These are phyloP conservation scores for Apophysomyces ossiformis DNA, from an alignment of 371 early-diverging fungal genomes.

Conservation along the genomic window DNA sequence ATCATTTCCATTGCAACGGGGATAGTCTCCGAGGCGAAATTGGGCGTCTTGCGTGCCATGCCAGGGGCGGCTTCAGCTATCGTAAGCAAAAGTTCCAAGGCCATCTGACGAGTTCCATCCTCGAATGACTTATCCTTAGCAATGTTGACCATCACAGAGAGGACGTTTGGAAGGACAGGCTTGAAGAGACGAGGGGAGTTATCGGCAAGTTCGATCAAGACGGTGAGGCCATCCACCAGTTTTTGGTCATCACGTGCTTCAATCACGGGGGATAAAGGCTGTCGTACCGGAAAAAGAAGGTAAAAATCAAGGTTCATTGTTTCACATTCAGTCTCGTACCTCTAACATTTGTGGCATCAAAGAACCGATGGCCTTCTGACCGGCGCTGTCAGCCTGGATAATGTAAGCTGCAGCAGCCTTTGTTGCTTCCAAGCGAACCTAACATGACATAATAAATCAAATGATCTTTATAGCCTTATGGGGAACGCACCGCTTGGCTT, in stretches of 20 bases:
- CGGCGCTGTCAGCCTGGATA: slow-evolving; percentile 64
- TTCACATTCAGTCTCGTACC: slow-evolving; percentile 32
- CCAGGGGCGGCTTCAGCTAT: slow-evolving; percentile 86
- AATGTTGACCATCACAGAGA: slow-evolving; percentile 75
- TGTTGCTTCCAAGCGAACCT: slow-evolving; percentile 87
- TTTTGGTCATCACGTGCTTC: slow-evolving; percentile 70
- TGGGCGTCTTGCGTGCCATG: slow-evolving; percentile 83
- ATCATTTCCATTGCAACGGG: slow-evolving; percentile 93
- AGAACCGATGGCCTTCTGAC: slow-evolving; percentile 61
- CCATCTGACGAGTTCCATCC: slow-evolving; percentile 81
- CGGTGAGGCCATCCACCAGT: slow-evolving; percentile 76
- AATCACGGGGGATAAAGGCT: slow-evolving; percentile 67
- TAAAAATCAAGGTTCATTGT: background rate
- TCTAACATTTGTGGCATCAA: slow-evolving; percentile 86
- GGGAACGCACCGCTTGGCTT: slow-evolving; percentile 42
- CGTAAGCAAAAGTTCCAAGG: slow-evolving; percentile 89
- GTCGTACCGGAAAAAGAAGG: background rate
- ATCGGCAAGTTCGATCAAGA: slow-evolving; percentile 90
- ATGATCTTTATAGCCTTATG: background rate
- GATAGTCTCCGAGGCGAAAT: slow-evolving; percentile 75
- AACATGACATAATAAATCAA: slow-evolving; percentile 1
- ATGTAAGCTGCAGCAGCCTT: slow-evolving; percentile 87
- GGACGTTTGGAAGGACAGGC: slow-evolving; percentile 70
- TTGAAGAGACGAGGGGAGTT: slow-evolving; percentile 80
- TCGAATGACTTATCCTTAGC: slow-evolving; percentile 80